Percentiles rank a stretch among this genome's conserved stretches.
Conservation (phyloP, 192 early-diverging fungal species). For the Gaertneriomyces sp. region DNA sequence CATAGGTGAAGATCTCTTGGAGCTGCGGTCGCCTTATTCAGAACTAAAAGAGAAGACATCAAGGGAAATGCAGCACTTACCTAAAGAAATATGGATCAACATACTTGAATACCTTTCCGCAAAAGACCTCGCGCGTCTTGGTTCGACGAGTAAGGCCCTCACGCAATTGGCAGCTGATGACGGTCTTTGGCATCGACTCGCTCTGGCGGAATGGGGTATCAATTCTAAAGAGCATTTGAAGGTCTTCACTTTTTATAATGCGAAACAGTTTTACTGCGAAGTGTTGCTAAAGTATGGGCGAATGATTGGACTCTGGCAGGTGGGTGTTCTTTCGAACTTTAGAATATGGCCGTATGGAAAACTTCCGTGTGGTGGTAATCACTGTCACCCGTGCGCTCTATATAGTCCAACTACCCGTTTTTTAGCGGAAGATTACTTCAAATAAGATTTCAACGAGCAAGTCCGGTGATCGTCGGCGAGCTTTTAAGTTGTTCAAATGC, state of each 20-base stretch:
- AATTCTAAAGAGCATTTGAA: background rate
- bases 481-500: background rate
- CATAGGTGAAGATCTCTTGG: no score
- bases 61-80: no score
- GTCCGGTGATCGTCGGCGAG: constrained; percentile 4
- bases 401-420: constrained; percentile 19
- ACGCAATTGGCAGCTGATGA: background rate
- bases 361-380: background rate
- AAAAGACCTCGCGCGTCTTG: no score
- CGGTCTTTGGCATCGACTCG: constrained; percentile 1
- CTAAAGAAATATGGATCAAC: no score
- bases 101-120: no score
- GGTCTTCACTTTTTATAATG: constrained; percentile 1
- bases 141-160: no score
- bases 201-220: background rate
- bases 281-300: constrained; percentile 13
- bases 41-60: no score
- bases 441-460: background rate
- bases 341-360: background rate
- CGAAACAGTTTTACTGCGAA: constrained; percentile 6
- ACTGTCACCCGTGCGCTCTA: background rate
- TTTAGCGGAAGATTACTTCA: constrained; percentile 15
- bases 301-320: constrained; percentile 16
- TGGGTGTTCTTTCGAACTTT: background rate
- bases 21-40: no score